Conservation (phyloP, 345 rosid species). For the Eucalyptus victrix region DNA sequence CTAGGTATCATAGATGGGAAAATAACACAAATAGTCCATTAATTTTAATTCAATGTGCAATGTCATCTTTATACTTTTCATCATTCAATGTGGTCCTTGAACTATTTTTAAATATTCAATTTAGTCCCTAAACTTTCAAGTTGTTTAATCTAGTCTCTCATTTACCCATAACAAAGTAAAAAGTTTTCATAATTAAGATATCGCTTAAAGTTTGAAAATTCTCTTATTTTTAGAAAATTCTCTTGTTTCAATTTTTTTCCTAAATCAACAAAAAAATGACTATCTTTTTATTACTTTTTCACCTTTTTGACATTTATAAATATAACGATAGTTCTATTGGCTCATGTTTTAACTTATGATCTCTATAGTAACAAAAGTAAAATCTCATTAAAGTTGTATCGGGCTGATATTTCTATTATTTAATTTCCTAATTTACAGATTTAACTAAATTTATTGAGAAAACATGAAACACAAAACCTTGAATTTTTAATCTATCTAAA, state of each 20-base stretch:
- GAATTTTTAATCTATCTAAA: not conserved
- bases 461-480: not conserved
- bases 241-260: not conserved
- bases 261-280: not conserved
- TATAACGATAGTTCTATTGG: not conserved
- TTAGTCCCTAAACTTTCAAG: too few relatives aligned
- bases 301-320: not conserved
- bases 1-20: too few relatives aligned
- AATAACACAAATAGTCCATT: too few relatives aligned
- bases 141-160: too few relatives aligned
- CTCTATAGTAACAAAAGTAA: not conserved
- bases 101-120: too few relatives aligned
- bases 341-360: not conserved
- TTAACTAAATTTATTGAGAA: not conserved
- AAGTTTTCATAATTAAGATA: too few relatives aligned
- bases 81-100: too few relatives aligned
- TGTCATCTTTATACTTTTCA: too few relatives aligned
- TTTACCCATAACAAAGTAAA: too few relatives aligned
- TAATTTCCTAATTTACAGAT: not conserved
- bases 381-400: not conserved
- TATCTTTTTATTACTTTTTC: not conserved
- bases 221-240: not conserved
- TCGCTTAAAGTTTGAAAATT: rapidly evolving
- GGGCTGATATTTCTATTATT: not conserved
- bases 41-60: too few relatives aligned